Evolutionary conservation across 257 asterid genomes (phyloP).

Genomic region (Ehretia macrophylla): DNA sequence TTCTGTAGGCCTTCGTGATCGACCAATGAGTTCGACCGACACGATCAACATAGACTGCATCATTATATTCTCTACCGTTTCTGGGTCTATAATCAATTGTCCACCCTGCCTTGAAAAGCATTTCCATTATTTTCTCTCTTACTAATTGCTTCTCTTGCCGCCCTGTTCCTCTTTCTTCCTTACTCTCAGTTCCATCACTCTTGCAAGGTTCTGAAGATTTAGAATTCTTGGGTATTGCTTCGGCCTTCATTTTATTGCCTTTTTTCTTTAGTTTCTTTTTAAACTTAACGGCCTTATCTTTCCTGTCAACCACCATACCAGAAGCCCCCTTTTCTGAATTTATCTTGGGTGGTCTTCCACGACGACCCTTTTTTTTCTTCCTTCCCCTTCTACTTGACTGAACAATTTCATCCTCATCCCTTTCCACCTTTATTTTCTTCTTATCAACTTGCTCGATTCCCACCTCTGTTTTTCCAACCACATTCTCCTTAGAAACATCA

Average conservation of each 20-base stretch:
- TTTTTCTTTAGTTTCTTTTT: neutral
- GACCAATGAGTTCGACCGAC: slow-evolving; percentile 74
- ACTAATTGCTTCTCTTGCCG: slow-evolving; percentile 59
- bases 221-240: slow-evolving; percentile 1
- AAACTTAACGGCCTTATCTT: slow-evolving; percentile 5
- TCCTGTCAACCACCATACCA: slow-evolving; percentile 6
- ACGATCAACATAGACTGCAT: slow-evolving; percentile 80
- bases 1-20: slow-evolving; percentile 71
- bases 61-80: slow-evolving; percentile 47
- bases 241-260: slow-evolving; percentile 14
- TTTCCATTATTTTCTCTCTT: slow-evolving; percentile 61
- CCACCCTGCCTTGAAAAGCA: slow-evolving; percentile 82
- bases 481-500: slow-evolving; percentile 22
- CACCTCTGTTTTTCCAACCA: slow-evolving; percentile 11
- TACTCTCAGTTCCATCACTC: neutral
- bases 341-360: slow-evolving; percentile 35
- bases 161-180: slow-evolving; percentile 37
- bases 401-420: slow-evolving; percentile 7
- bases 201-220: neutral
- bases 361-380: slow-evolving; percentile 23
- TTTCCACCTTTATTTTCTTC: slow-evolving; percentile 9
- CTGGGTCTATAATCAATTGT: slow-evolving; percentile 69
- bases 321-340: slow-evolving; percentile 13
- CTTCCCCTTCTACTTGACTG: slow-evolving; percentile 7
- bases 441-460: slow-evolving; percentile 4